phyloP scores from a whole-genome alignment of 192 early-diverging fungal species.

The Backusella westeae region DNA sequence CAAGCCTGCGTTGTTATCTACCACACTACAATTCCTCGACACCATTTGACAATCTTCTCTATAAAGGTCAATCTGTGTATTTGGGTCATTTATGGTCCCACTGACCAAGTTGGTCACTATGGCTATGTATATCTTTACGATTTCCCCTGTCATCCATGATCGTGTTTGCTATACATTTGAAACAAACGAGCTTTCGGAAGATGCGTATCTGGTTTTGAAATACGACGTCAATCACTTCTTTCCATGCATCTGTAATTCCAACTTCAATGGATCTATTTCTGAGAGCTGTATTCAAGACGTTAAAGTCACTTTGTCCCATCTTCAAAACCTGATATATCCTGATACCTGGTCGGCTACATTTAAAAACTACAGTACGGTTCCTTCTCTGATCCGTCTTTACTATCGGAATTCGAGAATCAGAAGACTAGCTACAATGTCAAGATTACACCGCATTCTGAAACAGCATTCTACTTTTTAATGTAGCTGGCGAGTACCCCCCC shows the following conservation, averaged over 20 bases:
- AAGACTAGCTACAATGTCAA: not conserved
- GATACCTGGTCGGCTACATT: constrained; percentile 40
- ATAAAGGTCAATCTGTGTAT: not conserved
- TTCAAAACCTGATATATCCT: constrained; percentile 38
- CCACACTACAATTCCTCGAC: constrained; percentile 42
- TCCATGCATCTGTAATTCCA: constrained; percentile 8
- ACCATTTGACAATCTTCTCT: constrained; percentile 31
- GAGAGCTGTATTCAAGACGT: constrained; percentile 39
- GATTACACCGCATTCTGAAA: constrained; percentile 42
- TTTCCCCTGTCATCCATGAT: constrained; percentile 8
- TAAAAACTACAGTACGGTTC: constrained; percentile 31
- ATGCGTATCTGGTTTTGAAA: not conserved
- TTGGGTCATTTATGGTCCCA: constrained; percentile 17
- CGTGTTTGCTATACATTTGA: not conserved
- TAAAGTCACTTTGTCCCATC: constrained; percentile 34
- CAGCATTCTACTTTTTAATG: constrained; percentile 40
- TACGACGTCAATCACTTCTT: constrained; percentile 8
- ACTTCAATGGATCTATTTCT: constrained; percentile 23
- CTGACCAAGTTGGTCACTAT: constrained; percentile 31
- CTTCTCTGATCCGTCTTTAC: constrained; percentile 33
- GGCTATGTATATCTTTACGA: constrained; percentile 35
- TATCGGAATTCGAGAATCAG: constrained; percentile 32
- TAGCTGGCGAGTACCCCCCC: constrained; percentile 38
- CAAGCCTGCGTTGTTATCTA: constrained; percentile 41
- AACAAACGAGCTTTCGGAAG: not conserved